Evolutionary conservation across 83 land plant species (phyloP).

Genomic region (Picea abies): DNA sequence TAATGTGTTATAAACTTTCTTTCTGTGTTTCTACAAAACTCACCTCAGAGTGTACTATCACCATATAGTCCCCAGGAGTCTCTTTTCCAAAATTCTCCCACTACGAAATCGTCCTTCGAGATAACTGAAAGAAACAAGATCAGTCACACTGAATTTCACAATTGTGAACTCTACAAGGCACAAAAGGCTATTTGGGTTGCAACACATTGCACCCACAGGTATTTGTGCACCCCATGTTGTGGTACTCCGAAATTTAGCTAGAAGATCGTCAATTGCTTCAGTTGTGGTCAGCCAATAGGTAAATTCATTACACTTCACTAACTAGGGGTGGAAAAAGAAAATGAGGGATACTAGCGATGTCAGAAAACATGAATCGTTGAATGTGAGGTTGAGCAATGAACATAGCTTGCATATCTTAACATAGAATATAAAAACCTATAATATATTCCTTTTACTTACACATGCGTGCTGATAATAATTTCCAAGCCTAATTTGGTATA

Average conservation of each 20-base stretch:
- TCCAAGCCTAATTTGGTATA: too few species aligned
- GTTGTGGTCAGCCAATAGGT: background rate
- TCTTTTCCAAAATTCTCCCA: too few species aligned
- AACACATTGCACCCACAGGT: slow-evolving; percentile 36
- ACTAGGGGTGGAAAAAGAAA: background rate
- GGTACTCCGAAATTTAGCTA: background rate
- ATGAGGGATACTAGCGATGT: too few species aligned
- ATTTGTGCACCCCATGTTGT: slow-evolving; percentile 27
- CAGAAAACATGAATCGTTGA: too few species aligned
- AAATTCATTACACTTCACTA: background rate
- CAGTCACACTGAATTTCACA: too few species aligned
- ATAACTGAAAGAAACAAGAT: too few species aligned
- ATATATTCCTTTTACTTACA: too few species aligned
- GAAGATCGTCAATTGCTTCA: background rate
- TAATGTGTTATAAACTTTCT: background rate
- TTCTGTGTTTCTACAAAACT: slow-evolving; percentile 15
- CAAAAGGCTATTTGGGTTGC: slow-evolving; percentile 43
- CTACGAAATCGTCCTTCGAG: too few species aligned
- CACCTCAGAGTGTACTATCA: slow-evolving; percentile 28
- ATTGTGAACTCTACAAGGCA: slow-evolving; percentile 24
- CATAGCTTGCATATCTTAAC: too few species aligned
- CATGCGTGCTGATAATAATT: too few species aligned
- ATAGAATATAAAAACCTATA: too few species aligned
- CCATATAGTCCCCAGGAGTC: background rate
- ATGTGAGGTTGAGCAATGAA: too few species aligned